These are phyloP conservation scores for Vigna nakashimae DNA, from an alignment of 306 rosid species.

Conservation along the genomic window DNA sequence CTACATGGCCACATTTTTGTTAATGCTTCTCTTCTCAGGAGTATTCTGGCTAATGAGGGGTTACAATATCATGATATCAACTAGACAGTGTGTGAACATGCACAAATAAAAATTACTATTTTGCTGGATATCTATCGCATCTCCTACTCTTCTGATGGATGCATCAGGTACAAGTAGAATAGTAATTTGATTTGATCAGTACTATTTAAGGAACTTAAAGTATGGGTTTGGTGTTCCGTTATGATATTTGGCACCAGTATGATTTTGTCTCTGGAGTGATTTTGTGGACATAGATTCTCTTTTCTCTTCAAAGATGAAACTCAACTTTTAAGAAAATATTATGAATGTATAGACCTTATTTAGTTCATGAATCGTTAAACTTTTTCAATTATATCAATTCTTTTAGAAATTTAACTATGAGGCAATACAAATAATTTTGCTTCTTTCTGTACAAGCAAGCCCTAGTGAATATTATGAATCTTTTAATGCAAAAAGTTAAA, in stretches of 20 bases:
- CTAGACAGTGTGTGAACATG: not conserved
- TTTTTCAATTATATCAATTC: not conserved
- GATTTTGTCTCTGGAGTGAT: slow-evolving; percentile 12
- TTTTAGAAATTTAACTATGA: slow-evolving; percentile 4
- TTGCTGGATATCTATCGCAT: no score
- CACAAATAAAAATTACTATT: not conserved
- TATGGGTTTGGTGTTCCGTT: not conserved
- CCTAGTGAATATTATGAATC: not conserved
- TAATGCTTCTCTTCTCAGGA: slow-evolving; percentile 7
- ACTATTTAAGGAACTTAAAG: not conserved
- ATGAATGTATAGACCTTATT: slow-evolving; percentile 5
- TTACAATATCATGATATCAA: slow-evolving; percentile 13
- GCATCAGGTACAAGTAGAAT: slow-evolving; percentile 18
- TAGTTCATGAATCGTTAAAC: not conserved
- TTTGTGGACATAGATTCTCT: slow-evolving; percentile 9
- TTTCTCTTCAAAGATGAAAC: slow-evolving; percentile 21
- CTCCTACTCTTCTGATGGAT: not conserved
- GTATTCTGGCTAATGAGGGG: slow-evolving; percentile 15
- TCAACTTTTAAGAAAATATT: not conserved
- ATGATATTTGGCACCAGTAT: slow-evolving; percentile 15
- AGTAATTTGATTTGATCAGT: slow-evolving; percentile 5
- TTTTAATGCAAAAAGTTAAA: slow-evolving; percentile 11
- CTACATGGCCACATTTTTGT: slow-evolving; percentile 5
- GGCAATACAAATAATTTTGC: slow-evolving; percentile 13
- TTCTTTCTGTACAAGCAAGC: not conserved